Evolutionary conservation across 192 early-diverging fungal species (phyloP).

Genomic region (Backusella tarrabulga): DNA sequence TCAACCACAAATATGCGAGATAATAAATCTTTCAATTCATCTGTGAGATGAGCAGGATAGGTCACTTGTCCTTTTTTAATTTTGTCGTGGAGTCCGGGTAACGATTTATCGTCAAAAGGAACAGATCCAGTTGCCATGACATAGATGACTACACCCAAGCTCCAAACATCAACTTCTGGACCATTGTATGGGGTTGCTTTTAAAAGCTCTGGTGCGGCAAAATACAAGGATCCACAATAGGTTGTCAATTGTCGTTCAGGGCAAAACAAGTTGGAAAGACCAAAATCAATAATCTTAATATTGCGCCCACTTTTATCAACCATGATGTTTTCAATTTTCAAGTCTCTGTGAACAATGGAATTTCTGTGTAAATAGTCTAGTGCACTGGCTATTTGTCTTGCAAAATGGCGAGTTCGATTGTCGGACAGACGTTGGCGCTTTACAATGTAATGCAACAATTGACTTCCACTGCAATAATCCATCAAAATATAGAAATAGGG

Average conservation of each 20-base stretch:
- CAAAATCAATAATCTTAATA: conserved; percentile 89
- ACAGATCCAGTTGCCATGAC: conserved; percentile 80
- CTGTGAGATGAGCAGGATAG: conserved; percentile 68
- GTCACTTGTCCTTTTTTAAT: conserved; percentile 77
- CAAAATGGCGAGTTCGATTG: conserved; percentile 70
- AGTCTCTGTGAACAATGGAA: conserved; percentile 68
- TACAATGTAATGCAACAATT: conserved; percentile 83
- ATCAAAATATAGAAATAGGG: conserved; percentile 76
- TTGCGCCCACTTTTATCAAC: conserved; percentile 56
- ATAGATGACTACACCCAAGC: conserved; percentile 83
- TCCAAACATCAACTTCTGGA: conserved; percentile 89
- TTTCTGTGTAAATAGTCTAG: conserved; percentile 56
- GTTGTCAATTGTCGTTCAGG: conserved; percentile 52
- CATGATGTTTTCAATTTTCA: conserved; percentile 86
- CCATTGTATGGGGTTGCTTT: conserved; percentile 77
- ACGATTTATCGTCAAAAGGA: conserved; percentile 83
- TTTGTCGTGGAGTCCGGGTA: conserved; percentile 82
- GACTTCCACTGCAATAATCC: conserved; percentile 79
- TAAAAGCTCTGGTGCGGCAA: conserved; percentile 85
- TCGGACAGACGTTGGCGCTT: conserved; percentile 76
- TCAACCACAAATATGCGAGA: conserved; percentile 70
- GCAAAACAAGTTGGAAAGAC: conserved; percentile 72
- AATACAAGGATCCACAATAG: conserved; percentile 71
- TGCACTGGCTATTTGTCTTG: conserved; percentile 73
- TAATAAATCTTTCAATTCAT: conserved; percentile 61